Evolutionary conservation across 305 asterid genomes (phyloP), one percentile per base, ranked within the genome.

Genomic region (Solanum hybrid): DNA sequence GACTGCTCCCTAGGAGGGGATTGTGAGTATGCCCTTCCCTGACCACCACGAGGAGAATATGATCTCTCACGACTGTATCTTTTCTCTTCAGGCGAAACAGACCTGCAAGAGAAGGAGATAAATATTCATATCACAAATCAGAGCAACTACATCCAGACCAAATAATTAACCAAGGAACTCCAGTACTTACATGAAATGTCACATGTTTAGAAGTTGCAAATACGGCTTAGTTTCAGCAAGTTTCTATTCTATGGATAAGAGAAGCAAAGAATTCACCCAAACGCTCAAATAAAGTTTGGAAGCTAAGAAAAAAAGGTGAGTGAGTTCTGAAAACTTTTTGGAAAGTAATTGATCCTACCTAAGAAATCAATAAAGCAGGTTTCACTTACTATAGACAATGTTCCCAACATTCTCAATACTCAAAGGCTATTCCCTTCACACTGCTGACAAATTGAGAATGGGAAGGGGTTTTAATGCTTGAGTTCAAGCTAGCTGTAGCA

Each of bases 51-150:
- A 73, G 83, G 91, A 73, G 96, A 86, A 97, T 91, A 14, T 26
- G 97, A 51, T 89, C 97, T 34, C 92, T 92, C 90, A 34, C 95
- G 91, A 82, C 95, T 93, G 90, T 94, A 94, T 92, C 97, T 90
- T 82, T 80, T 94, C 90, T 92, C 98, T 18, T 86, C 92, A 0
- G 98, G 99, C 1, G 98, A 95, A 64, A 91, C 74, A 20, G 99
- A 95, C 96, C 99, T 97, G 94, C 78, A 85, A 85, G 37, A 61
- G 76, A 11, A 84, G 75, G 75, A 57, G 46, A 51, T 6, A 51
- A 9, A 46, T 51, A 51, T n/a, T 36, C 34, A 39, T 4, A 77
- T 26, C 12, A 20, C 4, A 20, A 39, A 26, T 40, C n/a, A 42
- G 69, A 39, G 36, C 36, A 81, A 81, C 36, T 81, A 28, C 69